Evolutionary conservation across 2,329 filamentous ascomycete species (phyloP), one percentile per base, ranked within the genome.

Genomic region (Colletotrichum euphorbiae): DNA sequence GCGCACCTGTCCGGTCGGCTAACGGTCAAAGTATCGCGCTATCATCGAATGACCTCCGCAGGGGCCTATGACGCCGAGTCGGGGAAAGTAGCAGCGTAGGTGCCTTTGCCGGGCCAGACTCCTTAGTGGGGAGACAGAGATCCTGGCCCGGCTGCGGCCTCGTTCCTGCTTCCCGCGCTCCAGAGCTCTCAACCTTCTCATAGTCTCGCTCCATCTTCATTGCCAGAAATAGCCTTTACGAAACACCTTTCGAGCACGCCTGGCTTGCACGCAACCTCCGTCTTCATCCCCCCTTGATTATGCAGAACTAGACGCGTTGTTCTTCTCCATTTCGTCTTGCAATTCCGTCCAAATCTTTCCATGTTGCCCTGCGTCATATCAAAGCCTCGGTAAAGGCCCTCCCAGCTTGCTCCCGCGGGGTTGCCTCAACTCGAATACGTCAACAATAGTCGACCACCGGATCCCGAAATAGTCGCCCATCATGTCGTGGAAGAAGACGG

Each of bases 401-500:
- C 24, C 46, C 66, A 61, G 36, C 54, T 63, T 57, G 59, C 58
- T 63, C 64, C 68, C 70, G 70, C 69, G 70, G 70, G 70, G 70
- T 71, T 58, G 56, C 57, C 64, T 69, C 69, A 51, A 62, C 65
- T 58, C 52, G 54, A 51, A 69, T 40, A 36, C 40, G 17, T 48
- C 40, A 65, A 45, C 48, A 66, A 28, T 42, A 55, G 46, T 45
- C 40, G 21, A 56, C 31, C 9, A 24, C 71, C 63, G 70, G 71
- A 70, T 73, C 62, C 63, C 61, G 57, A 13, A 52, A 52, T 38
- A 67, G 57, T 60, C 70, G 71, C 74, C 77, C 82, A 85, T 76
- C 80, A 98, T 98, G 94, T 92, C 92, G 85, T 98, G 95, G 95
- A 97, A 91, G 85, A 91, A 91, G 79, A 92, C 92, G 71, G 92